Conservation (phyloP, 2,329 filamentous ascomycete species). For the Fusarium nurragi region DNA sequence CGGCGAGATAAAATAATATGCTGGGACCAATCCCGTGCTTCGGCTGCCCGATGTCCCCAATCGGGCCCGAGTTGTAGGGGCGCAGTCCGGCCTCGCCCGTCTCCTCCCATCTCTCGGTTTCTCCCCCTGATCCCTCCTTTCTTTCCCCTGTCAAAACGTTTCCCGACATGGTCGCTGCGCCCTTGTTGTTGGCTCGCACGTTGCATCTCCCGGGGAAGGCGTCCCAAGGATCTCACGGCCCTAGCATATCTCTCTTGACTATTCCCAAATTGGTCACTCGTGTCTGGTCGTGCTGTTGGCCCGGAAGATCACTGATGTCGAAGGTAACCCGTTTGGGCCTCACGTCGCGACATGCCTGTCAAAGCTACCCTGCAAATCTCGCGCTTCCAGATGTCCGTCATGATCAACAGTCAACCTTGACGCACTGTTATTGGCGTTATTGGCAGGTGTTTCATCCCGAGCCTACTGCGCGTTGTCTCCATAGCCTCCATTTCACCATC, state of each 20-base stretch:
- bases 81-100: conserved; percentile 42
- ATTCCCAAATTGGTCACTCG: conserved; percentile 38
- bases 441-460: conserved; percentile 38
- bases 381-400: conserved; percentile 16
- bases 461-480: conserved; percentile 20
- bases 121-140: conserved; percentile 17
- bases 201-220: conserved; percentile 37
- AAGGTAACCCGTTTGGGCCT: conserved; percentile 15
- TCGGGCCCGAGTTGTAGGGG: conserved; percentile 40
- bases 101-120: conserved; percentile 11
- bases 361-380: conserved; percentile 10
- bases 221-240: conserved; percentile 17
- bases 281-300: conserved; percentile 23
- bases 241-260: conserved; percentile 18
- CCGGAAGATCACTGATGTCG: conserved; percentile 44
- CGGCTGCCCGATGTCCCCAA: conserved; percentile 33
- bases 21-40: conserved; percentile 36
- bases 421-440: background rate
- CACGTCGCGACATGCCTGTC: conserved; percentile 28
- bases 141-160: conserved; percentile 16
- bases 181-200: conserved; percentile 24
- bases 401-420: conserved; percentile 6
- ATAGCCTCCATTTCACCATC: conserved; percentile 33
- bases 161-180: conserved; percentile 25
- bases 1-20: conserved; percentile 1